These are phyloP conservation scores for Tetrapisispora nanseiensis DNA, from an alignment of 805 yeast genomes.

Conservation along the genomic window DNA sequence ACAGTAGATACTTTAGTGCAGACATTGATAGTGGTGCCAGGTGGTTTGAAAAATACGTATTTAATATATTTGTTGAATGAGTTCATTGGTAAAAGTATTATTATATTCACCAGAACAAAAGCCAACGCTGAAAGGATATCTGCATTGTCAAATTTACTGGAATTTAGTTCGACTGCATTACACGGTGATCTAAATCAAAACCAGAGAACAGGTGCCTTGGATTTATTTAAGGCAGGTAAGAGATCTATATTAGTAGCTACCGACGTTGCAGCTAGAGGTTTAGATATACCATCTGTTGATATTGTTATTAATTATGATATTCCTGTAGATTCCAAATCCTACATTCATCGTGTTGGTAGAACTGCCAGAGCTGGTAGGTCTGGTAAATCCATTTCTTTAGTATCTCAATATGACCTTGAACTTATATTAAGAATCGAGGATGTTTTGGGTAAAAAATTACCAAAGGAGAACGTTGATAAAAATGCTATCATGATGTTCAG, in stretches of 20 bases:
- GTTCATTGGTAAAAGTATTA: constrained; percentile 45
- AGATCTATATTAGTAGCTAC: constrained; percentile 74
- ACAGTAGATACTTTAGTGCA: neutral
- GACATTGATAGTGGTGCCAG: constrained; percentile 8
- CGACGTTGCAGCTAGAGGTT: constrained; percentile 92
- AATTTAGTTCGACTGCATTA: constrained; percentile 47
- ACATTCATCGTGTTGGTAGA: no score
- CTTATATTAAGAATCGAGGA: constrained; percentile 80
- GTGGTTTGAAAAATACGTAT: constrained; percentile 37
- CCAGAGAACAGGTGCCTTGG: constrained; percentile 70
- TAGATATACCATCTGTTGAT: constrained; percentile 81
- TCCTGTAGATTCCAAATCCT: constrained; percentile 66
- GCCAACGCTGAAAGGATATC: constrained; percentile 59
- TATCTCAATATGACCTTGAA: constrained; percentile 55
- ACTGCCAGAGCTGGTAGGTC: constrained; percentile 85
- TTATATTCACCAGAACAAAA: constrained; percentile 73
- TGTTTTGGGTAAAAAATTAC: constrained; percentile 72
- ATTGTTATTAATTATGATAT: constrained; percentile 57
- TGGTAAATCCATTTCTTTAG: constrained; percentile 78
- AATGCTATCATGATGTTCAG: constrained; percentile 68
- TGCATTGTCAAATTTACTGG: constrained; percentile 35
- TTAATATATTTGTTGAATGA: constrained; percentile 10
- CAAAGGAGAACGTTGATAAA: constrained; percentile 71
- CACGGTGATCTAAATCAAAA: constrained; percentile 86
- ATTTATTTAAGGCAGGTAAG: constrained; percentile 43